phyloP scores from a whole-genome alignment of 495 filamentous ascomycete genomes.

The Tirmania nivea region DNA sequence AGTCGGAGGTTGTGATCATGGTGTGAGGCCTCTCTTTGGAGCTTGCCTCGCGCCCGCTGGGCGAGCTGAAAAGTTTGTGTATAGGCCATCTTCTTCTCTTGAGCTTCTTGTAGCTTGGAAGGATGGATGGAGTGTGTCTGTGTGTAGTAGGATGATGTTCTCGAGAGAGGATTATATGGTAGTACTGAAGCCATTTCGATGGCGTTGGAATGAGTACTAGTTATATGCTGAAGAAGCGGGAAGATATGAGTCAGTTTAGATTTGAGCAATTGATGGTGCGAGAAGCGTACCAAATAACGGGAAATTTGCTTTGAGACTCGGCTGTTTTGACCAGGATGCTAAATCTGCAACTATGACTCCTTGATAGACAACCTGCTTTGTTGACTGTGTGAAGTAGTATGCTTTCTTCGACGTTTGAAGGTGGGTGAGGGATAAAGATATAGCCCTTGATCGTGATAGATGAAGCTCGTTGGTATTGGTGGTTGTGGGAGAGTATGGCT shows the following conservation, averaged over 20 bases:
- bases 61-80: conserved; percentile 96
- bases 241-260: not conserved
- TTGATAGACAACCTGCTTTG: not conserved
- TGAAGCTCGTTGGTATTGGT: no score
- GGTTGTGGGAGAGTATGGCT: no score
- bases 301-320: not conserved
- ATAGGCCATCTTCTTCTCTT: conserved; percentile 60
- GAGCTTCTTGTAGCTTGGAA: conserved; percentile 10
- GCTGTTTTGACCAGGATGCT: not conserved
- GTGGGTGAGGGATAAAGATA: no score
- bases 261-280: not conserved
- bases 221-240: not conserved
- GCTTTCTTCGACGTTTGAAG: no score
- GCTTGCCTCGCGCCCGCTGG: conserved; percentile 87
- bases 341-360: not conserved
- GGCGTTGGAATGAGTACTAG: not conserved
- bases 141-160: not conserved
- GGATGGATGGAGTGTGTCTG: not conserved
- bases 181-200: not conserved
- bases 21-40: conserved; percentile 68
- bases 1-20: conserved; percentile 85
- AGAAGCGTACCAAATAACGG: not conserved
- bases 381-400: no score
- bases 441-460: no score
- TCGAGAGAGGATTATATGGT: not conserved